phyloP scores from a whole-genome alignment of 805 yeast genomes.

The Sungouiozyma intestinalis region DNA sequence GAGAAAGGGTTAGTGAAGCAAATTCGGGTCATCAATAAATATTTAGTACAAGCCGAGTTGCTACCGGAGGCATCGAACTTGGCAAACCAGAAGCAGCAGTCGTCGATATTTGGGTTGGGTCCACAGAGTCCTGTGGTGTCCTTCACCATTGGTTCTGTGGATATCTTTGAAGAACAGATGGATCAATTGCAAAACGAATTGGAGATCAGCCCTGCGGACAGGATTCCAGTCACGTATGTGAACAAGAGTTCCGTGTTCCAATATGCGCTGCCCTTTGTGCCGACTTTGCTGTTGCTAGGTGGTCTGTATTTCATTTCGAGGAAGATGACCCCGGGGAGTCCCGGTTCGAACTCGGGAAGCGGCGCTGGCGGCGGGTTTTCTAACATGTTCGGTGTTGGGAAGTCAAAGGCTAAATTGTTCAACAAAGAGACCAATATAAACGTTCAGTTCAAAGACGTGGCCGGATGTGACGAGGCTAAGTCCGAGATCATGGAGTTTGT shows the following conservation, averaged over 20 bases:
- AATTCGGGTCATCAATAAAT: constrained; percentile 62
- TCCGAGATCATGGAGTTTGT: constrained; percentile 95
- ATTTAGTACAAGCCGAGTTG: constrained; percentile 60
- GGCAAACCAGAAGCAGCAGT: constrained; percentile 4
- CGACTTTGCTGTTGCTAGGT: constrained; percentile 72
- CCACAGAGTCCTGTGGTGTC: constrained; percentile 36
- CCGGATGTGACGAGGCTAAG: constrained; percentile 91
- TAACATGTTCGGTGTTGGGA: constrained; percentile 68
- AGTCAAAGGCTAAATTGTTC: constrained; percentile 68
- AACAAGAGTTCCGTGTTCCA: constrained; percentile 58
- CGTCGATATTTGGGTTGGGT: constrained; percentile 1
- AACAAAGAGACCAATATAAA: constrained; percentile 78
- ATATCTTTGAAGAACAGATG: constrained; percentile 75
- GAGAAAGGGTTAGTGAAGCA: constrained; percentile 70
- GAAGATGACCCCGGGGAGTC: constrained; percentile 38
- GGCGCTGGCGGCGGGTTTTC: constrained; percentile 1
- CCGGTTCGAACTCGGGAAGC: constrained; percentile 31
- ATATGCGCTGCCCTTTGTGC: constrained; percentile 60
- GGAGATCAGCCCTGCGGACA: constrained; percentile 54
- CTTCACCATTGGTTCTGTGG: constrained; percentile 84
- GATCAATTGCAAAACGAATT: constrained; percentile 60
- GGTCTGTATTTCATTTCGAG: constrained; percentile 44
- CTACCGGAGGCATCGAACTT: constrained; percentile 28
- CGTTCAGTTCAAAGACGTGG: constrained; percentile 78
- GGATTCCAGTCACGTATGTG: constrained; percentile 68